Evolutionary conservation across 306 rosid species (phyloP).

Genomic region (Citrullus colocynthis): DNA sequence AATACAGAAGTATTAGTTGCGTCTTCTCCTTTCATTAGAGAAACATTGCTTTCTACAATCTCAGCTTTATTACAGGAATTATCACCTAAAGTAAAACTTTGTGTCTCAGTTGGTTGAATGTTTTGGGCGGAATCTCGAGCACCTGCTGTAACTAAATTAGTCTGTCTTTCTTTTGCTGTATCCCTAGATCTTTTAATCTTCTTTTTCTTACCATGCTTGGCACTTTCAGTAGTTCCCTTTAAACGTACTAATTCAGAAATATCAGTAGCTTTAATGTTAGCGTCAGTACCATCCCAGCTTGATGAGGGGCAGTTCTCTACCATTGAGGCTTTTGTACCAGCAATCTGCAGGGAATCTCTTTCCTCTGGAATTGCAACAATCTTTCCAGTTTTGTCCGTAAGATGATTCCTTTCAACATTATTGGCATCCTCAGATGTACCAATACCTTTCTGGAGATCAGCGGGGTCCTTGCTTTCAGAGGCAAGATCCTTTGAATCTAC

Average conservation of each 20-base stretch:
- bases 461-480: conserved; percentile 17
- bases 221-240: conserved; percentile 11
- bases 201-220: conserved; percentile 24
- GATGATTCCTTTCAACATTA: conserved; percentile 12
- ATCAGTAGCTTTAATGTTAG: conserved; percentile 10
- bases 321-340: conserved; percentile 18
- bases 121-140: conserved; percentile 20
- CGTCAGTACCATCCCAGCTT: conserved; percentile 15
- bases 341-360: conserved; percentile 18
- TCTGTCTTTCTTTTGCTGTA: conserved; percentile 12
- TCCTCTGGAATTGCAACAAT: conserved; percentile 22
- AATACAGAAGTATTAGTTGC: conserved; percentile 10
- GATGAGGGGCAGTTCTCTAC: conserved; percentile 17
- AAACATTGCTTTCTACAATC: conserved; percentile 19
- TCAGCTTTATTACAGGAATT: conserved; percentile 17
- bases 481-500: conserved; percentile 14
- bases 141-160: conserved; percentile 7
- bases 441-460: conserved; percentile 7
- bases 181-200: conserved; percentile 25
- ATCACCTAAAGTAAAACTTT: conserved; percentile 18
- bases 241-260: conserved; percentile 20
- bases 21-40: conserved; percentile 22
- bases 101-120: conserved; percentile 15
- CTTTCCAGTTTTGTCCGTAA: conserved; percentile 13
- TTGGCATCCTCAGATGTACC: conserved; percentile 11